Percentiles rank a stretch among this genome's conserved stretches.
phyloP scores from a whole-genome alignment of 78 protist genomes.

The Guillardia theta region DNA sequence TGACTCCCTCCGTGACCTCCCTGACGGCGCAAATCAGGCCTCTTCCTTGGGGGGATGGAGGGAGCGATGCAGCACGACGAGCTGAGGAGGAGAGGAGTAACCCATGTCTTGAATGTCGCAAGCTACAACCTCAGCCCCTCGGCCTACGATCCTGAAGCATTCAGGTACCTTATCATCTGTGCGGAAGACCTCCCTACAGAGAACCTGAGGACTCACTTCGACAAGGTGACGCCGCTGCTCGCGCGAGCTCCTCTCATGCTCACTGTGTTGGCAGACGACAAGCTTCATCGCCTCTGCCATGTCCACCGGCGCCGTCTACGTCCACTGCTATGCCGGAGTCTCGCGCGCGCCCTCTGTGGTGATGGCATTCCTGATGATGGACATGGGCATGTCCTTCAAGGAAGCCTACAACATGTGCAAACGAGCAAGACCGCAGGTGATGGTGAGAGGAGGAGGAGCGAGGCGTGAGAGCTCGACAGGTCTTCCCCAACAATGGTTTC shows the following conservation, averaged over 20 bases:
- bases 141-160: background rate
- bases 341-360: background rate
- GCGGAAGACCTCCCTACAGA: background rate
- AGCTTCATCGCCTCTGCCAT: background rate
- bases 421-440: too few species aligned
- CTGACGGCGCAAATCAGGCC: background rate
- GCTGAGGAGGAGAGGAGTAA: background rate
- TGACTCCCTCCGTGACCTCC: background rate
- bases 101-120: background rate
- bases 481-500: too few species aligned
- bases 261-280: too few species aligned
- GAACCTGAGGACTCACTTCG: background rate
- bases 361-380: background rate
- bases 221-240: too few species aligned
- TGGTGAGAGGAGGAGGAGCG: too few species aligned
- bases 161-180: background rate
- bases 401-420: too few species aligned
- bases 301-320: background rate
- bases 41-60: background rate
- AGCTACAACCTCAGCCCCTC: background rate
- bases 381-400: background rate
- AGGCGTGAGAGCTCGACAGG: too few species aligned
- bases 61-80: background rate
- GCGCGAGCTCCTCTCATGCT: too few species aligned
- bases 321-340: background rate